Evolutionary conservation across 495 filamentous ascomycete genomes (phyloP), one percentile per base, ranked within the genome.

Genomic region (Tuber brumale): DNA sequence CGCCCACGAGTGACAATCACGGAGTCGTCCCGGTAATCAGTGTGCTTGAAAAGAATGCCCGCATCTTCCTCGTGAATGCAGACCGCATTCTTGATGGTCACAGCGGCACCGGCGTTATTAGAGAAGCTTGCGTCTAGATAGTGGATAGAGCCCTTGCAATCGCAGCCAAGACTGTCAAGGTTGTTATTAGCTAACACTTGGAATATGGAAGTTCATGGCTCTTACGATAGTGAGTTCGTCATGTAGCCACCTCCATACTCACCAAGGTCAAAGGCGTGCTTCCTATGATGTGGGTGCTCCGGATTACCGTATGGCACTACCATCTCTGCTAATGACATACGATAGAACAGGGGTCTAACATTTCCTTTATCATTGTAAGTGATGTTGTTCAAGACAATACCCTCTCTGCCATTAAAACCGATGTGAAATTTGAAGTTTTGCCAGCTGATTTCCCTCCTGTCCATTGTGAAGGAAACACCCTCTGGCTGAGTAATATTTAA

Each of bases 31-130:
- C 95, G 91, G 89, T 97, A 97, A 84, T 98, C 94, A 70, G 90
- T 93, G 86, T 98, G 95, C 86, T 98, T 98, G 87, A 95, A 97
- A 16, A 97, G 87, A 76, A 98, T 95, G 9, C 95, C 95, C 6
- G 89, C 88, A 81, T 98, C 95, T 85, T 97, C 94, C 85, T 98
- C 95, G 86, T 98, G 95, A 76, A 97, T 94, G 84, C 95, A 98
- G 83, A 98, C 94, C 69, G 94, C 95, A 81, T 97, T 97, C 86
- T 95, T 94, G 85, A 97, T 94, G 45, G 91, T 92, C 44, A 89
- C 90, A 45, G 90, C 86, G 9, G 88, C 89, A 45, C 95, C 95
- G 16, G 92, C 89, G n/a, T 89, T 86, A 77, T 94, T 97, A 74
- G 93, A 90, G 82, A 97, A 96, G 39, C 90, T 88, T 1, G 93